These are phyloP conservation scores for Dioszegia aurantiaca DNA, from an alignment of 768 basidiomycete genomes.

Conservation along the genomic window DNA sequence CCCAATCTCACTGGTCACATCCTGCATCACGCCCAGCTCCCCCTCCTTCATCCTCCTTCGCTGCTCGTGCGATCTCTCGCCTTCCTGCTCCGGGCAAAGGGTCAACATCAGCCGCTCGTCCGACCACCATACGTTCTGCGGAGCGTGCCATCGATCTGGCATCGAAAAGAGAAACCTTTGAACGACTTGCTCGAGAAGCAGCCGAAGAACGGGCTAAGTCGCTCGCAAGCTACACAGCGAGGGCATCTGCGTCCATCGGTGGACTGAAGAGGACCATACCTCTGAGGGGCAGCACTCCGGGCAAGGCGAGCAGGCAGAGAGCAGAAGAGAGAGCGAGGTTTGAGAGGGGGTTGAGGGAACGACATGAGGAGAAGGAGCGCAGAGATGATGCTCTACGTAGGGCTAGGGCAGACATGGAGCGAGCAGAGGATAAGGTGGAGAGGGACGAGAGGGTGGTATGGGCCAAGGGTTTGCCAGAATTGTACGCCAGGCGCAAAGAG, in stretches of 20 bases:
- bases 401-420: conserved; percentile 21
- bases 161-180: conserved; percentile 19
- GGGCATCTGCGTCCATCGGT: background rate
- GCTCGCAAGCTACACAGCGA: background rate
- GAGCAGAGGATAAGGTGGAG: conserved; percentile 12
- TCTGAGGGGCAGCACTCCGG: conserved; percentile 29
- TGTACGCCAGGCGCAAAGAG: conserved; percentile 19
- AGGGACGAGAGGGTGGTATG: conserved; percentile 35
- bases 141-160: conserved; percentile 29
- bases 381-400: conserved; percentile 11
- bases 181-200: conserved; percentile 14
- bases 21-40: background rate
- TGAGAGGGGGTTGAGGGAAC: conserved; percentile 19
- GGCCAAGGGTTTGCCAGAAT: conserved; percentile 34
- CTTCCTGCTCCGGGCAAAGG: conserved; percentile 35
- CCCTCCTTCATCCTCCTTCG: conserved; percentile 19
- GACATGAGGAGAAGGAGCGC: conserved; percentile 18
- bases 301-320: conserved; percentile 23
- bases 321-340: conserved; percentile 21
- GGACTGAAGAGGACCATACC: conserved; percentile 25
- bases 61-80: conserved; percentile 24
- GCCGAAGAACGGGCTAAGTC: background rate
- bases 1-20: too few relatives aligned
- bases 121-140: conserved; percentile 8
- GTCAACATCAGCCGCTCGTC: conserved; percentile 13